Percentiles rank a stretch among this genome's conserved stretches.
phyloP scores from a whole-genome alignment of 176 grass and related monocot species.

The Rhipidocladum racemiflorum region DNA sequence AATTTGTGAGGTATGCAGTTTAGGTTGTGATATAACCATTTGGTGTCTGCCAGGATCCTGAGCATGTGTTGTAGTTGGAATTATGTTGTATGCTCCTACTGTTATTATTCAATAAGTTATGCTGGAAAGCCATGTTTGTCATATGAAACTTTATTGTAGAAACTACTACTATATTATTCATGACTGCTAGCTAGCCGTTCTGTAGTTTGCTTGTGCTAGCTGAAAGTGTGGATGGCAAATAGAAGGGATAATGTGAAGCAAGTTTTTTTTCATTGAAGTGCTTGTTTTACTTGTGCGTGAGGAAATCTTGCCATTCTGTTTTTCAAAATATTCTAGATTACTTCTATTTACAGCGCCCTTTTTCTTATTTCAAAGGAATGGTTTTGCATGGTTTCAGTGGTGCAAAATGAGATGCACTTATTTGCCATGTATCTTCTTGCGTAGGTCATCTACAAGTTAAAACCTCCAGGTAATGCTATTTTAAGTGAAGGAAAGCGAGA shows the following conservation, averaged over 20 bases:
- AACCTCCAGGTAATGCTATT: slow-evolving; percentile 88
- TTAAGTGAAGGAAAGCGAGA: slow-evolving; percentile 95
- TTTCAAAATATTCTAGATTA: background rate
- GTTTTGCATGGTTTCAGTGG: background rate
- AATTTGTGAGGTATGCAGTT: background rate
- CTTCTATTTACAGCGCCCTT: slow-evolving; percentile 9
- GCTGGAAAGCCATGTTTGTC: too few species aligned
- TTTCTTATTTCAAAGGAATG: slow-evolving; percentile 11
- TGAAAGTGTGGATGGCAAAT: background rate
- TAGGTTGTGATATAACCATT: background rate
- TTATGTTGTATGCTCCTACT: background rate
- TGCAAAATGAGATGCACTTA: slow-evolving; percentile 16
- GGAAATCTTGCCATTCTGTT: background rate
- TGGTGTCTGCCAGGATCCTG: background rate
- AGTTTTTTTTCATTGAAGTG: background rate
- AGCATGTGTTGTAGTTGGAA: background rate
- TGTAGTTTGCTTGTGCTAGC: background rate
- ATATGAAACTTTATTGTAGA: background rate
- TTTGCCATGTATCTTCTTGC: slow-evolving; percentile 1
- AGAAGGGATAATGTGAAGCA: background rate
- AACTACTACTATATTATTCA: background rate
- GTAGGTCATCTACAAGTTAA: slow-evolving; percentile 95
- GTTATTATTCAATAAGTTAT: background rate
- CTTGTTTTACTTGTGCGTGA: background rate
- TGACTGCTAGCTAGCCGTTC: background rate